Percentiles rank a stretch among this genome's conserved stretches.
phyloP scores from a whole-genome alignment of 1,284 basidiomycete species.

The Meira miltonrushii region DNA sequence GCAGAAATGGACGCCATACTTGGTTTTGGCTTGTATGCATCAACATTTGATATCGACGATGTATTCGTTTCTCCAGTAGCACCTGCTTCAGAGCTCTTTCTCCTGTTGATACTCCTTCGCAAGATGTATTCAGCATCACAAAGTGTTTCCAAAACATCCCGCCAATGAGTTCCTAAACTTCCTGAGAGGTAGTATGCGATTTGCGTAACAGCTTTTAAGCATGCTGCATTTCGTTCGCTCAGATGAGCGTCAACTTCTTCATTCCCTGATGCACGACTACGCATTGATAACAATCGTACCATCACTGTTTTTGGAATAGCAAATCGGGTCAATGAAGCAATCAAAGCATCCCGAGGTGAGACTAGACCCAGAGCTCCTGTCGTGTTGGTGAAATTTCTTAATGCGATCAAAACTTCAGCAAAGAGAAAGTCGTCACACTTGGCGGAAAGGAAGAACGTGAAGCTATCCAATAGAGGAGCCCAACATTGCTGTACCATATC shows the following conservation, averaged over 20 bases:
- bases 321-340: conserved; percentile 77
- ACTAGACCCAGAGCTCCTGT: conserved; percentile 78
- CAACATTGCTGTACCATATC: conserved; percentile 15
- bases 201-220: conserved; percentile 73
- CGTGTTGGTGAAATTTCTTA: conserved; percentile 78
- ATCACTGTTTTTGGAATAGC: conserved; percentile 64
- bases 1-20: conserved; percentile 9
- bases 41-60: background rate
- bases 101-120: background rate
- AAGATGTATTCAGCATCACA: conserved; percentile 28
- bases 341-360: conserved; percentile 87
- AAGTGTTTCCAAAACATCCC: conserved; percentile 68
- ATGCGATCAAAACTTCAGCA: conserved; percentile 71
- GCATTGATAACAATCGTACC: background rate
- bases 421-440: conserved; percentile 83
- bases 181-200: conserved; percentile 77
- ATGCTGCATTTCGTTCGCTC: conserved; percentile 73
- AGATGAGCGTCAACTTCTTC: conserved; percentile 6
- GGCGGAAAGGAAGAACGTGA: conserved; percentile 82
- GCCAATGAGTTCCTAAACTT: conserved; percentile 81
- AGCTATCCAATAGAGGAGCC: conserved; percentile 13
- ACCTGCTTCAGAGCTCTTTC: background rate
- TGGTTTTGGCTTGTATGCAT: conserved; percentile 6
- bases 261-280: background rate
- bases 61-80: background rate